Base-by-base conservation (phyloP, 164 flowering plant genomes). In the Dillenia suffruticosa region DNA sequence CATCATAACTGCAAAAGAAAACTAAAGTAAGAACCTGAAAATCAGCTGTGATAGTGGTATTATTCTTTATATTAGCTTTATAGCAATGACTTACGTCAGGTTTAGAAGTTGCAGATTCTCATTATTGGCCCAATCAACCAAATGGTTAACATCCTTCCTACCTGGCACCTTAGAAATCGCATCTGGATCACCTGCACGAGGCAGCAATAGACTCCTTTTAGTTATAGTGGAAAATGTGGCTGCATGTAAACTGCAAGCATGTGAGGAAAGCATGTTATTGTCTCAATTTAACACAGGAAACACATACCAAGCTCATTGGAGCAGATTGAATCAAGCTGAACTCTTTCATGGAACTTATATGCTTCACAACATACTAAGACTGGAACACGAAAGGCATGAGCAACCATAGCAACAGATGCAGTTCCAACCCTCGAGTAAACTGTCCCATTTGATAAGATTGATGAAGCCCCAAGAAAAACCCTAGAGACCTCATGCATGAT, bases 301-400 rank as follows among this genome's bases (percentile, higher is more conserved):
- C 19, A 14, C 80, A 57, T 85, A 92, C 96, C 98, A 14, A 92
- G 88, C 72, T 92, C 96, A 70, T 92, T 90, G 32, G 82, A 85
- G 81, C 98, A 92, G 61, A 92, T 88, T 54, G 98, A 92, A 80
- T 92, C 98, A 68, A 92, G 96, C 67, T 86, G 98, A 16, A 92
- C 98, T 74, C 98, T 79, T 68, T 90, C 98, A 61, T 92, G 90
- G 71, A 92, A 90, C 63, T 92, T 92, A 67, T 92, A 92, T 26
- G 98, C 90, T 76, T 92, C 98, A 68, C 98, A 92, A 49, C 96
- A 90, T 44, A 92, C 82, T 68, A 92, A 61, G 44, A 92, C 93
- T 1, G 96, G 98, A 58, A 92, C 92, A 66, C 72, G 85, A 49
- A 88, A 90, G 44, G 84, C 86, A 84, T 92, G 84, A 60, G 96